Evolutionary conservation across 768 basidiomycete genomes (phyloP), one percentile per base, ranked within the genome.

Genomic region (Chalciporus sphaerocephalus): DNA sequence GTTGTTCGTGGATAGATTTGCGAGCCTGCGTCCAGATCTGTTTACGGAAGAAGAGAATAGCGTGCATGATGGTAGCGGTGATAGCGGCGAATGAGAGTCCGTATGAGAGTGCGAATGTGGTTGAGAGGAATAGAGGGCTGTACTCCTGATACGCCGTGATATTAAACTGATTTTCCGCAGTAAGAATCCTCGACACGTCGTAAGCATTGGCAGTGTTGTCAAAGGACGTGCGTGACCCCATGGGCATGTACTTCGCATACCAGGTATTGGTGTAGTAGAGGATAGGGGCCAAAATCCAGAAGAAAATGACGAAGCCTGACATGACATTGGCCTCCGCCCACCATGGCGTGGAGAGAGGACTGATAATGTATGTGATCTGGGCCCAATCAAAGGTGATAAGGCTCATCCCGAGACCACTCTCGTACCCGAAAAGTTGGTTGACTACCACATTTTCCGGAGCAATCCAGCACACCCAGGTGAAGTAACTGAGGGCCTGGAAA

Each of bases 351-450:
- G 61, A 51, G 9, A 66, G 63, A 22, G 57, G 61, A 59, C 72
- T 72, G n/a, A 57, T 59, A 40, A 72, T 72, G 45, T 78, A 87
- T 4, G 83, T 80, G 42, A 88, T 85, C 58, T 85, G 79, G 3
- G 82, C 69, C 88, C 88, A 92, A 54, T 92, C 89, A 56, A 92
- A 87, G 34, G 86, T 87, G 52, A 88, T 64, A 47, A 88, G 61
- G 53, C 82, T 82, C 83, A 89, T 87, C 33, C 83, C 81, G 52
- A 83, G 66, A 22, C 73, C 71, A 40, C 56, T 60, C 37, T 58
- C 50, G 53, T 80, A 81, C 16, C 88, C 87, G 51, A 91, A 90
- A 63, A 90, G 71, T 57, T 86, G 80, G 62, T 88, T 90, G 58
- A 92, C 74, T 42, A 62, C 70, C 45, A 83, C 50, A 55, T 87